phyloP scores from a whole-genome alignment of 495 filamentous ascomycete species.

The Apiosordaria backusii region DNA sequence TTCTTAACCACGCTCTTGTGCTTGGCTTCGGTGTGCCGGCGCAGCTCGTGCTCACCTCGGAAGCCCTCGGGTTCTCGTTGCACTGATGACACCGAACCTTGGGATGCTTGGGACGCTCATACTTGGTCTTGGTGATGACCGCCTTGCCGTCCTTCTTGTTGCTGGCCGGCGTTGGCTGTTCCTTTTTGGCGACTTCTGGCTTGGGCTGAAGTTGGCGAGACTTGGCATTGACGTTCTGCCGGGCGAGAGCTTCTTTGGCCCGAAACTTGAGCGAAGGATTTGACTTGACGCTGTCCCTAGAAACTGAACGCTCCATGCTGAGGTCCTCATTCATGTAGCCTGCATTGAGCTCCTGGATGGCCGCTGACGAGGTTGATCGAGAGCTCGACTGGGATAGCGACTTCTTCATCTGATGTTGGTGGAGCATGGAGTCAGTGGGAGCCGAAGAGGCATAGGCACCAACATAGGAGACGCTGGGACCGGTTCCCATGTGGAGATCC shows the following conservation, averaged over 20 bases:
- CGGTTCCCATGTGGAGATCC: slow-evolving; percentile 32
- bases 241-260: slow-evolving; percentile 41
- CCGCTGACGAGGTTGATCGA: slow-evolving; percentile 20
- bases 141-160: slow-evolving; percentile 44
- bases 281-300: slow-evolving; percentile 43
- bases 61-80: slow-evolving; percentile 77
- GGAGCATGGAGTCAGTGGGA: slow-evolving; percentile 27
- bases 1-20: slow-evolving; percentile 72
- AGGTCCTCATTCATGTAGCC: slow-evolving; percentile 1
- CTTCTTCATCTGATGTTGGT: slow-evolving; percentile 37
- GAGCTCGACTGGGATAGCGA: slow-evolving; percentile 32
- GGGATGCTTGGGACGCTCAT: slow-evolving; percentile 70
- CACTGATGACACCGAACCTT: slow-evolving; percentile 75
- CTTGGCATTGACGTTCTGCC: slow-evolving; percentile 36
- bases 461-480: slow-evolving; percentile 33
- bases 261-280: slow-evolving; percentile 40
- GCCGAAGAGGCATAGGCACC: slow-evolving; percentile 33
- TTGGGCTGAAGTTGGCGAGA: slow-evolving; percentile 38
- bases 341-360: not conserved
- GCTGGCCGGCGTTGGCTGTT: slow-evolving; percentile 3
- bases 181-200: slow-evolving; percentile 28
- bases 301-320: slow-evolving; percentile 45
- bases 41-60: slow-evolving; percentile 89
- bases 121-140: slow-evolving; percentile 63
- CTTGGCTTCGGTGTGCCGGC: slow-evolving; percentile 76